phyloP scores from a whole-genome alignment of 192 early-diverging fungal genomes.

The Phycomyces nitens region DNA sequence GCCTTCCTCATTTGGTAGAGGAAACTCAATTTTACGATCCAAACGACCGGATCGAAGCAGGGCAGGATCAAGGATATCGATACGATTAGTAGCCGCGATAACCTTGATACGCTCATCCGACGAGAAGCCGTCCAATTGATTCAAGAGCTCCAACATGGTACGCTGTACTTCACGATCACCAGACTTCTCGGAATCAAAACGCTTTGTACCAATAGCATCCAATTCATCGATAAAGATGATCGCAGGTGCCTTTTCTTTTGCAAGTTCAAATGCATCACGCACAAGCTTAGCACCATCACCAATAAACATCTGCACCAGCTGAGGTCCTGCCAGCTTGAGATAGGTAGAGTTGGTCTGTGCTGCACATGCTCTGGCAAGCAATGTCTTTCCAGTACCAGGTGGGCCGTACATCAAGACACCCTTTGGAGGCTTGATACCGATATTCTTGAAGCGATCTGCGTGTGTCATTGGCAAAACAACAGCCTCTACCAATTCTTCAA shows the following conservation, averaged over 20 bases:
- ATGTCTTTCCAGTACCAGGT: conserved; percentile 85
- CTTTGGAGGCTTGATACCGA: conserved; percentile 86
- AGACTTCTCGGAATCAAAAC: conserved; percentile 94
- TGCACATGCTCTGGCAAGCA: conserved; percentile 96
- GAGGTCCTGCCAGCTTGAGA: conserved; percentile 94
- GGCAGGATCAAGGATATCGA: conserved; percentile 90
- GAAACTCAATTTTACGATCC: conserved; percentile 94
- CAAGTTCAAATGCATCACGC: conserved; percentile 93
- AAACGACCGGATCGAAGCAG: conserved; percentile 84
- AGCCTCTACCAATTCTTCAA: conserved; percentile 84
- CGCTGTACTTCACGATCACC: conserved; percentile 98
- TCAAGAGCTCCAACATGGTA: conserved; percentile 98
- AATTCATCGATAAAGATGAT: conserved; percentile 99
- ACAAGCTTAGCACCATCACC: conserved; percentile 98
- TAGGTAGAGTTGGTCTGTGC: conserved; percentile 95
- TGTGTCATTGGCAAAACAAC: conserved; percentile 87
- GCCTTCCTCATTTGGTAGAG: conserved; percentile 88
- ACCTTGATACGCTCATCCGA: conserved; percentile 97
- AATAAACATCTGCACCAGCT: conserved; percentile 98
- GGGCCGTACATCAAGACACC: conserved; percentile 83
- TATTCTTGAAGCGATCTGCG: conserved; percentile 78
- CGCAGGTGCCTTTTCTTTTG: conserved; percentile 97
- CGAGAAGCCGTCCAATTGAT: conserved; percentile 96
- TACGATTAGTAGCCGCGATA: conserved; percentile 97
- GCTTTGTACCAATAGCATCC: conserved; percentile 98